Conservation (phyloP, 1,284 basidiomycete species). For the Ceratobasidium sp. region DNA sequence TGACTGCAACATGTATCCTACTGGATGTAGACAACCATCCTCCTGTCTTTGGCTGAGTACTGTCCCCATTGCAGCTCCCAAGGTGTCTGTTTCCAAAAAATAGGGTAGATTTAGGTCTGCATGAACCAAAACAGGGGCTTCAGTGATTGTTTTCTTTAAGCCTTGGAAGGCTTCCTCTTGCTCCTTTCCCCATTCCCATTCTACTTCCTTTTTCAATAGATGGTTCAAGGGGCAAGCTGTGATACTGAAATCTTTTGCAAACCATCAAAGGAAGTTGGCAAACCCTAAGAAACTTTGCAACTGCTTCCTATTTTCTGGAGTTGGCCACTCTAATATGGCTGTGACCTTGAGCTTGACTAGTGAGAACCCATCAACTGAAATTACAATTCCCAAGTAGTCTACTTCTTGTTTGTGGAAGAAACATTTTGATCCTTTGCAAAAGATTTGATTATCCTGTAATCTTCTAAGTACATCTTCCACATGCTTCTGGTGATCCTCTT, state of each 20-base stretch:
- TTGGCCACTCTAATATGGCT: conserved; percentile 47
- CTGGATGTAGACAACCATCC: conserved; percentile 45
- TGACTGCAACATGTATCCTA: conserved; percentile 48
- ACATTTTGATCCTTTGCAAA: conserved; percentile 46
- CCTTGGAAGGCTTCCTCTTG: conserved; percentile 47
- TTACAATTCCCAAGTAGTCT: conserved; percentile 50
- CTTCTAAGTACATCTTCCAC: conserved; percentile 45
- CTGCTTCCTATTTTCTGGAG: conserved; percentile 45
- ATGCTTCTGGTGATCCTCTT: conserved; percentile 49
- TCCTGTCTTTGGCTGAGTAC: conserved; percentile 46
- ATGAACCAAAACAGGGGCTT: conserved; percentile 46
- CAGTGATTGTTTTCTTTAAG: conserved; percentile 44
- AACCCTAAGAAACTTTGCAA: conserved; percentile 50
- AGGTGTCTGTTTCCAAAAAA: conserved; percentile 49
- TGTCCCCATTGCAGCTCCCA: conserved; percentile 47
- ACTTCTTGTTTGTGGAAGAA: conserved; percentile 44
- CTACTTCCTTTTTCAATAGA: conserved; percentile 44
- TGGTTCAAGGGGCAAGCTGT: conserved; percentile 46
- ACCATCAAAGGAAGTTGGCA: conserved; percentile 42
- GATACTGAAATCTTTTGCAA: conserved; percentile 48
- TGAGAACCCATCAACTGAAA: conserved; percentile 42
- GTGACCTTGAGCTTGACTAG: conserved; percentile 49
- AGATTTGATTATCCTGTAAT: conserved; percentile 41
- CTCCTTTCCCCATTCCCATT: conserved; percentile 40
- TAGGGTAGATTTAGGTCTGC: conserved; percentile 46